Conservation (phyloP, 2,329 filamentous ascomycete species). For the Fusarium heterosporum region DNA sequence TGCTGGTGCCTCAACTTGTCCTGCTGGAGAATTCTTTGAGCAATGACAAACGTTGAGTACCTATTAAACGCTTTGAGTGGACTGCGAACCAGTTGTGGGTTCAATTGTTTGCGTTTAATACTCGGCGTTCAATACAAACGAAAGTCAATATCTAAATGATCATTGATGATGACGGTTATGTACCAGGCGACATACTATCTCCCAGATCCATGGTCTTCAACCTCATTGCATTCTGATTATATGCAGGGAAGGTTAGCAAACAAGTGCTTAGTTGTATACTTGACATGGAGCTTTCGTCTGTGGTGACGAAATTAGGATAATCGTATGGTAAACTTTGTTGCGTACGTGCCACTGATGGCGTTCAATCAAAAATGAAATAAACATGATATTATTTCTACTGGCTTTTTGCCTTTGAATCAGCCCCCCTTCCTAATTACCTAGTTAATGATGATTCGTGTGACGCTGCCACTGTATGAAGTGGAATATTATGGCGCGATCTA, state of each 20-base stretch:
- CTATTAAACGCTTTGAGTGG: neutral
- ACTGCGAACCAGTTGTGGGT: neutral
- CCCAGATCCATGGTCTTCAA: too few relatives aligned
- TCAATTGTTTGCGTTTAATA: constrained; percentile 2
- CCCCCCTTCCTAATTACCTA: constrained; percentile 4
- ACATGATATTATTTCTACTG: neutral
- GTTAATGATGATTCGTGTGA: neutral
- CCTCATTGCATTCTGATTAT: too few relatives aligned
- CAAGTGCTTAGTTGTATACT: too few relatives aligned
- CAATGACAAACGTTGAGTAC: neutral
- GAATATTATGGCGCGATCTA: neutral
- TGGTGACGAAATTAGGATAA: too few relatives aligned
- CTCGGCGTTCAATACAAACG: constrained; percentile 6
- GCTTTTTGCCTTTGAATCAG: neutral
- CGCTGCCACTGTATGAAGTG: neutral
- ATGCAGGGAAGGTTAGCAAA: too few relatives aligned
- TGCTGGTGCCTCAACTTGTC: constrained; percentile 8
- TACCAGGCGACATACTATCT: neutral
- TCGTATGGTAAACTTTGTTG: too few relatives aligned
- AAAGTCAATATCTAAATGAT: neutral
- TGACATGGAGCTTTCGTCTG: neutral
- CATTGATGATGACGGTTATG: too few relatives aligned
- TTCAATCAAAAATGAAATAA: neutral
- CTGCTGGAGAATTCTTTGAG: neutral
- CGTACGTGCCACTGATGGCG: too few relatives aligned